A percentile compares a stretch with the other conserved stretches of the same genome.
Conservation (phyloP, 2,329 filamentous ascomycete species). For the Macroventuria anomochaeta region DNA sequence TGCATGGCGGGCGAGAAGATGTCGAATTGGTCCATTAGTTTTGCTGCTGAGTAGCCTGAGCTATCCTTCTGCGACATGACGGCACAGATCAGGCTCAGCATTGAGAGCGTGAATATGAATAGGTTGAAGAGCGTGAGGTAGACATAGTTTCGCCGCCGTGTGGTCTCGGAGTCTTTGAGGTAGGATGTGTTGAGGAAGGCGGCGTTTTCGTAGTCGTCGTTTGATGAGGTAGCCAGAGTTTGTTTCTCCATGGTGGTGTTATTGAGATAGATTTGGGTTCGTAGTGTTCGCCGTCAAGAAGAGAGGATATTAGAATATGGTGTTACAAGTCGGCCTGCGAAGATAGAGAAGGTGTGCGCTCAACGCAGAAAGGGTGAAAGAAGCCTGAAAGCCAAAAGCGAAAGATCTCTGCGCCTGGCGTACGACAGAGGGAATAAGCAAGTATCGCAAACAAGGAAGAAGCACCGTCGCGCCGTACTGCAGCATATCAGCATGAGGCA, state of each 20-base stretch:
- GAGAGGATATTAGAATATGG: neutral
- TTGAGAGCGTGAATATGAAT: slow-evolving; percentile 42
- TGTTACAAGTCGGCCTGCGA: slow-evolving; percentile 31
- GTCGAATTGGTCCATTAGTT: slow-evolving; percentile 42
- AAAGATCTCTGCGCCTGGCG: slow-evolving; percentile 1
- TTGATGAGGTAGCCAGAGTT: slow-evolving; percentile 22
- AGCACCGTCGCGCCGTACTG: neutral
- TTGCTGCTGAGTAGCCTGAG: slow-evolving; percentile 33
- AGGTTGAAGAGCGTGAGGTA: slow-evolving; percentile 44
- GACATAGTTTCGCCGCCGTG: slow-evolving; percentile 32
- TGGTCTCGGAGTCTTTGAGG: slow-evolving; percentile 29
- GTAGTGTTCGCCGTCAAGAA: neutral
- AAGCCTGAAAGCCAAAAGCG: slow-evolving; percentile 1
- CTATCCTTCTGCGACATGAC: slow-evolving; percentile 40
- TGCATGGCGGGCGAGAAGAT: slow-evolving; percentile 43
- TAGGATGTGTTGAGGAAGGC: slow-evolving; percentile 37
- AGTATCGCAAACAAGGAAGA: slow-evolving; percentile 3
- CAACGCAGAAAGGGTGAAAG: slow-evolving; percentile 17
- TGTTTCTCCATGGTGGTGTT: slow-evolving; percentile 38
- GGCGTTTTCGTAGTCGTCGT: slow-evolving; percentile 37
- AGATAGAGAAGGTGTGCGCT: slow-evolving; percentile 15
- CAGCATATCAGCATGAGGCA: slow-evolving; percentile 5
- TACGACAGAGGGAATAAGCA: slow-evolving; percentile 4
- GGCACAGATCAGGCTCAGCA: slow-evolving; percentile 39
- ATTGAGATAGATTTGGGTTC: no score